Conservation (phyloP, 2,329 filamentous ascomycete genomes). For the Talaromyces marneffei region DNA sequence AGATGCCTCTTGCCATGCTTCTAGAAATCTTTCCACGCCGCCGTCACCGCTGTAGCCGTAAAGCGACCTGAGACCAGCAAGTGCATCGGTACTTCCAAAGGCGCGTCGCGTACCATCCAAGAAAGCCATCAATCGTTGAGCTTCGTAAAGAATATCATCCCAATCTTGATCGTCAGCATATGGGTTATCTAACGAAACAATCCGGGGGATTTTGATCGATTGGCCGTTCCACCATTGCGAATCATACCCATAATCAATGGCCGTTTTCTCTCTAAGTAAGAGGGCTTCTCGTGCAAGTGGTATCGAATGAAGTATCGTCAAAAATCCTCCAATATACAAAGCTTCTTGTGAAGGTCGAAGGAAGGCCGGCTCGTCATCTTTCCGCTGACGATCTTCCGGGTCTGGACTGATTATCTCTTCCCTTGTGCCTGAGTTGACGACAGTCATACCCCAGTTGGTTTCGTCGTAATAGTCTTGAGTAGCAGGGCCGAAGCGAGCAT, state of each 20-base stretch:
- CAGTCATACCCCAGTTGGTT: conserved; percentile 51
- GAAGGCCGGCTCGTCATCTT: conserved; percentile 49
- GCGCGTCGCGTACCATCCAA: conserved; percentile 52
- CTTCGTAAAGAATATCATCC: conserved; percentile 50
- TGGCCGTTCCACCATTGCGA: conserved; percentile 59
- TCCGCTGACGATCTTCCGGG: conserved; percentile 45
- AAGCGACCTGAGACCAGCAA: conserved; percentile 41
- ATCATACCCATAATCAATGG: conserved; percentile 50
- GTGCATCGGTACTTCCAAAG: conserved; percentile 52
- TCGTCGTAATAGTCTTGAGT: conserved; percentile 51
- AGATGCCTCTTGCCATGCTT: conserved; percentile 46
- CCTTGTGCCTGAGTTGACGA: conserved; percentile 42
- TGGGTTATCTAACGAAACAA: conserved; percentile 42
- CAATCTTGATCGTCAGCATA: conserved; percentile 30
- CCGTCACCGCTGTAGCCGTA: conserved; percentile 31
- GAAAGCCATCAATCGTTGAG: conserved; percentile 58
- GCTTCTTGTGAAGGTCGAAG: conserved; percentile 50
- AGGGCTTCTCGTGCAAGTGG: conserved; percentile 54
- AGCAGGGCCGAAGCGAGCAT: conserved; percentile 49
- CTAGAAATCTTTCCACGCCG: conserved; percentile 42
- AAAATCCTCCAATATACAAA: conserved; percentile 51
- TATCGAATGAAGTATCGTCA: conserved; percentile 59
- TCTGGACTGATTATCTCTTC: conserved; percentile 53
- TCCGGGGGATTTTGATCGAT: conserved; percentile 45
- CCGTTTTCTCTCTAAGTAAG: conserved; percentile 41